phyloP scores from a whole-genome alignment of 2,329 filamentous ascomycete genomes.

The Tricladium varicosporioides region DNA sequence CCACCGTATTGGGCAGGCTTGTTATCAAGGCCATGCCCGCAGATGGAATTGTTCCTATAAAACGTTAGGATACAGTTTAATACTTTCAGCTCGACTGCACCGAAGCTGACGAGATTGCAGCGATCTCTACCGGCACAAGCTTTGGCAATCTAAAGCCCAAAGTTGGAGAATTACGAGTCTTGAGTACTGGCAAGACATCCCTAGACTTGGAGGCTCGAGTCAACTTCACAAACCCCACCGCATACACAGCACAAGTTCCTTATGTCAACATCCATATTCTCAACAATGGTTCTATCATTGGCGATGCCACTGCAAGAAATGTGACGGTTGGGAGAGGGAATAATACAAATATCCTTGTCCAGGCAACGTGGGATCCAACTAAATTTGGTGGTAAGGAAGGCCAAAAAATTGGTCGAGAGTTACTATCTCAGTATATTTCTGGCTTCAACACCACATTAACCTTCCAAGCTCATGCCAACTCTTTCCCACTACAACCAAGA shows the following conservation, averaged over 20 bases:
- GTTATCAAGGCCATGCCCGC: slow-evolving; percentile 81
- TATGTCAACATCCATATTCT: slow-evolving; percentile 74
- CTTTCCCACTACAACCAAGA: slow-evolving; percentile 70
- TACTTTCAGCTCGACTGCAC: slow-evolving; percentile 35
- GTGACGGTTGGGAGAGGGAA: slow-evolving; percentile 64
- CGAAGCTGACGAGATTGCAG: slow-evolving; percentile 44
- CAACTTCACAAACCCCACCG: slow-evolving; percentile 87
- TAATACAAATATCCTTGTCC: slow-evolving; percentile 68
- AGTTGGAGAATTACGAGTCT: slow-evolving; percentile 68
- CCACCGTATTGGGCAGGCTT: slow-evolving; percentile 78
- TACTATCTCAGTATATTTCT: slow-evolving; percentile 84
- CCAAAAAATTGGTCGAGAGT: slow-evolving; percentile 60
- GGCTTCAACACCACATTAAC: slow-evolving; percentile 81
- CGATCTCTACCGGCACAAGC: slow-evolving; percentile 52
- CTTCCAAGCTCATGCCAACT: slow-evolving; percentile 66
- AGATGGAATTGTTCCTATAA: slow-evolving; percentile 82
- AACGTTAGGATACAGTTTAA: slow-evolving; percentile 75
- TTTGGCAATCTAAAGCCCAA: slow-evolving; percentile 54
- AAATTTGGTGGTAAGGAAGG: slow-evolving; percentile 60
- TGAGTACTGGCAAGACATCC: slow-evolving; percentile 69
- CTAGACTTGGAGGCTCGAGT: slow-evolving; percentile 69
- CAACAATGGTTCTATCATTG: slow-evolving; percentile 71
- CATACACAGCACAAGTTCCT: slow-evolving; percentile 80
- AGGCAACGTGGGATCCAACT: slow-evolving; percentile 72
- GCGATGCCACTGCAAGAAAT: slow-evolving; percentile 67